These are phyloP conservation scores for Diaporthe citri DNA, from an alignment of 2,329 filamentous ascomycete genomes.

Conservation along the genomic window DNA sequence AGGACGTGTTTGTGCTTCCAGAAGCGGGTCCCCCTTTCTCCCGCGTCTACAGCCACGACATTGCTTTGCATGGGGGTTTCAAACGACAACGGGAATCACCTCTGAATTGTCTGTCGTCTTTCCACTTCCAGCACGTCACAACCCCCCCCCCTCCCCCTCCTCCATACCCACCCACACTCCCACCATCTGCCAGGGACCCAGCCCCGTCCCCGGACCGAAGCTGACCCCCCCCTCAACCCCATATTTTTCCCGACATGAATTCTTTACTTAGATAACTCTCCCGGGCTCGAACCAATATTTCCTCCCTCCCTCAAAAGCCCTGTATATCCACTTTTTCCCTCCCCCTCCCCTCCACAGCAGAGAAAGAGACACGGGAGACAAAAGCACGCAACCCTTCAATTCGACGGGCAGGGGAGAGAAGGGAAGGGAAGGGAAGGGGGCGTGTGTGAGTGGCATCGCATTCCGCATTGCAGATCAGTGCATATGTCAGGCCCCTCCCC, in stretches of 20 bases:
- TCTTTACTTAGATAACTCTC: background rate
- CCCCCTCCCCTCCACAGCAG: background rate
- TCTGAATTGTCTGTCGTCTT: background rate
- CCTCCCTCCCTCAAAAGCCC: background rate
- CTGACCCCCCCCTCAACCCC: background rate
- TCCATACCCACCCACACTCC: background rate
- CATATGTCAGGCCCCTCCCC: constrained; percentile 10
- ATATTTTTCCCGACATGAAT: background rate
- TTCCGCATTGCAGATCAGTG: constrained; percentile 29
- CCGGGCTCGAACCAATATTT: background rate
- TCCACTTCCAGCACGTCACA: background rate
- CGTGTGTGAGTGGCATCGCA: constrained; percentile 20
- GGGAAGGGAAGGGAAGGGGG: background rate
- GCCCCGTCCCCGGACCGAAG: constrained; percentile 8
- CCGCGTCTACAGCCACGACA: constrained; percentile 1
- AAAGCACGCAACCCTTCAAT: background rate
- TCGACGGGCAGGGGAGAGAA: background rate
- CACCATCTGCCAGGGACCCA: background rate
- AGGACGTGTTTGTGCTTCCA: background rate
- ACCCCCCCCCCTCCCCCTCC: background rate
- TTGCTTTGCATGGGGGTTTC: background rate
- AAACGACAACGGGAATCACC: background rate
- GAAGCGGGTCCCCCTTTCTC: constrained; percentile 18
- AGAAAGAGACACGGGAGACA: background rate
- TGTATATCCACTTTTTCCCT: background rate